A percentile compares a stretch with the other conserved stretches of the same genome.
phyloP scores from a whole-genome alignment of 768 basidiomycete species.

The Galerina marginata region DNA sequence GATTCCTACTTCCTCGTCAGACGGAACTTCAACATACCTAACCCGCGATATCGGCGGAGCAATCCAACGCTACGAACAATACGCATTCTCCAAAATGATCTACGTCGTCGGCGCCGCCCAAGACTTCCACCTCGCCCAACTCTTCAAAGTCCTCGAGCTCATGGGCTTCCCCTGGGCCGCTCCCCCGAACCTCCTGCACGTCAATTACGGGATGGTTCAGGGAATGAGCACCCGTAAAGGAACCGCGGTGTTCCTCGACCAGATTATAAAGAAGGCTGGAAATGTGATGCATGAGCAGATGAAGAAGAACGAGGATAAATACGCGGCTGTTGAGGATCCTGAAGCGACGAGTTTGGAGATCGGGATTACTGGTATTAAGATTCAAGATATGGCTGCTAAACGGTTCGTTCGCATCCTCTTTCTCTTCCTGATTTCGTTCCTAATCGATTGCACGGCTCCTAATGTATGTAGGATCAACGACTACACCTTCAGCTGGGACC shows the following conservation, averaged over 20 bases:
- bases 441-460: not conserved
- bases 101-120: constrained; percentile 91
- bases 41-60: constrained; percentile 96
- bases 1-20: constrained; percentile 42
- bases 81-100: constrained; percentile 88
- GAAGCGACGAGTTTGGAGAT: constrained; percentile 79
- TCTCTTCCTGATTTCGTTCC: not conserved
- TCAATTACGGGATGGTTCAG: constrained; percentile 90
- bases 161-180: constrained; percentile 92
- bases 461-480: constrained; percentile 79
- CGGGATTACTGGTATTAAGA: constrained; percentile 95
- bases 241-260: constrained; percentile 92
- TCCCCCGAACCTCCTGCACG: constrained; percentile 65
- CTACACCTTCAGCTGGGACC: constrained; percentile 93
- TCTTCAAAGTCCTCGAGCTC: constrained; percentile 91
- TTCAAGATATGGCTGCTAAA: constrained; percentile 96
- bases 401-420: constrained; percentile 52
- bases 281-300: constrained; percentile 96
- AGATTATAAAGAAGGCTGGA: constrained; percentile 89
- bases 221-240: constrained; percentile 97
- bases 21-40: constrained; percentile 93
- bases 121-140: constrained; percentile 86
- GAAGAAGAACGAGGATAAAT: constrained; percentile 93
- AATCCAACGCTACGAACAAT: constrained; percentile 89
- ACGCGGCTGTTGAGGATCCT: constrained; percentile 86